A percentile compares a stretch with the other conserved stretches of the same genome.
Conservation (phyloP, 2,329 filamentous ascomycete species). For the Cytospora schulzeri region DNA sequence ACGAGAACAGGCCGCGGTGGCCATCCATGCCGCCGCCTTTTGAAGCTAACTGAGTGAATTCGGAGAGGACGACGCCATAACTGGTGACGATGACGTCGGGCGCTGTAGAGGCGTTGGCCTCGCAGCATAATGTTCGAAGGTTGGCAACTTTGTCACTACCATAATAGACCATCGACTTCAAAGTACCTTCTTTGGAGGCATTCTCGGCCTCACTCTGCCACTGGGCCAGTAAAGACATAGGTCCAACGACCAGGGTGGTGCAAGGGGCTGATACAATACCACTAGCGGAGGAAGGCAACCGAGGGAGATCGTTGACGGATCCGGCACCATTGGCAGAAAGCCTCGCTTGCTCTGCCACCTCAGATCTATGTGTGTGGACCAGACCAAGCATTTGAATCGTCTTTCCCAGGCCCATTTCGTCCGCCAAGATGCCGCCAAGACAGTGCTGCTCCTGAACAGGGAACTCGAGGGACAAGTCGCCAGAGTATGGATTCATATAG, state of each 20-base stretch:
- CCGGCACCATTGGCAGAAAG: conserved; percentile 33
- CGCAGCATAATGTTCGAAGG: conserved; percentile 76
- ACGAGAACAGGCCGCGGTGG: conserved; percentile 79
- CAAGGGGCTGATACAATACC: conserved; percentile 72
- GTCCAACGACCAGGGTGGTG: conserved; percentile 93
- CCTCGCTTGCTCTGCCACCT: conserved; percentile 46
- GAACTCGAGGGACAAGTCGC: conserved; percentile 88
- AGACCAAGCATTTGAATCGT: conserved; percentile 98
- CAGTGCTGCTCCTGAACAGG: conserved; percentile 94
- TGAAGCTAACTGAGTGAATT: conserved; percentile 76
- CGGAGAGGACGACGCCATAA: conserved; percentile 88
- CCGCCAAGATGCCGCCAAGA: conserved; percentile 87
- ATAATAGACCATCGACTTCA: conserved; percentile 90
- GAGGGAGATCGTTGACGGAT: conserved; percentile 63
- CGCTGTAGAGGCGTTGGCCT: conserved; percentile 71
- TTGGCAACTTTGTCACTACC: conserved; percentile 81
- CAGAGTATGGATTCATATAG: conserved; percentile 96
- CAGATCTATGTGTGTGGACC: conserved; percentile 78
- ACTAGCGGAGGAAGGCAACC: conserved; percentile 59
- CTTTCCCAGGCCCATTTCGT: conserved; percentile 97
- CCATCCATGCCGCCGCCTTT: conserved; percentile 65
- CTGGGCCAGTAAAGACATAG: conserved; percentile 93
- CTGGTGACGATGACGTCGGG: conserved; percentile 94
- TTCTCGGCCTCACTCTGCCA: conserved; percentile 96
- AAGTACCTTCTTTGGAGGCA: conserved; percentile 78